Evolutionary conservation across 805 yeast genomes (phyloP).

Genomic region (Saturnispora saitoi): DNA sequence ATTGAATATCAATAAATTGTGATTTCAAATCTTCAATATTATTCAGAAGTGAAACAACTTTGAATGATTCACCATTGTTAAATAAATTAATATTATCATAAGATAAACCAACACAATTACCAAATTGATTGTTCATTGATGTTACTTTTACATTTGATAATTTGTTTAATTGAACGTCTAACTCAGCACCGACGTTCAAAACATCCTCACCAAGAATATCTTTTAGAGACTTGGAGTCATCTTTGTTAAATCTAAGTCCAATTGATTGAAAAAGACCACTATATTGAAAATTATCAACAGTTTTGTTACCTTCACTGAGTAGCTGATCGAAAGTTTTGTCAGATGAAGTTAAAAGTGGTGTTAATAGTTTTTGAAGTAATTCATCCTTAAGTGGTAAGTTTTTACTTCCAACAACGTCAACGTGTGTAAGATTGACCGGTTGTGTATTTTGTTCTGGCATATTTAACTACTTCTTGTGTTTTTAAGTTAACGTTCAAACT

Average conservation of each 20-base stretch:
- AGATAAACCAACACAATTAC: constrained; percentile 24
- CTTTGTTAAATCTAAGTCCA: constrained; percentile 17
- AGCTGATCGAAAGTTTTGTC: constrained; percentile 37
- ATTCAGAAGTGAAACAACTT: constrained; percentile 40
- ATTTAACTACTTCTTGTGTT: neutral
- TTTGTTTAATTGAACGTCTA: constrained; percentile 4
- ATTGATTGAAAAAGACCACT: constrained; percentile 25
- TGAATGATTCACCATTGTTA: constrained; percentile 61
- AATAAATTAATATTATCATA: constrained; percentile 42
- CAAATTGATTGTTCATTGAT: constrained; percentile 6
- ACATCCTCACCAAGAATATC: constrained; percentile 7
- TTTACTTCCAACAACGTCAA: constrained; percentile 27
- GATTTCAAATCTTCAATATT: constrained; percentile 41
- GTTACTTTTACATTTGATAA: neutral
- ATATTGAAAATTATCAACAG: constrained; percentile 18
- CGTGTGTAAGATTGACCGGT: constrained; percentile 24
- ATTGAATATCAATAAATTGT: constrained; percentile 44
- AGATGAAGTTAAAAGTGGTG: constrained; percentile 33
- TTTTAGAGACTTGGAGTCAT: constrained; percentile 5
- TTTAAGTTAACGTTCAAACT: neutral
- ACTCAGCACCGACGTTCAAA: constrained; percentile 8
- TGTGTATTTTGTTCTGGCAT: constrained; percentile 3
- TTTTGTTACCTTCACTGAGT: constrained; percentile 19
- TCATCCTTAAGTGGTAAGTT: constrained; percentile 26
- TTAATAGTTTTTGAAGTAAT: constrained; percentile 36